These are phyloP conservation scores for Chamaecyparis obtusa DNA, from an alignment of 75 land plant species.

Conservation along the genomic window DNA sequence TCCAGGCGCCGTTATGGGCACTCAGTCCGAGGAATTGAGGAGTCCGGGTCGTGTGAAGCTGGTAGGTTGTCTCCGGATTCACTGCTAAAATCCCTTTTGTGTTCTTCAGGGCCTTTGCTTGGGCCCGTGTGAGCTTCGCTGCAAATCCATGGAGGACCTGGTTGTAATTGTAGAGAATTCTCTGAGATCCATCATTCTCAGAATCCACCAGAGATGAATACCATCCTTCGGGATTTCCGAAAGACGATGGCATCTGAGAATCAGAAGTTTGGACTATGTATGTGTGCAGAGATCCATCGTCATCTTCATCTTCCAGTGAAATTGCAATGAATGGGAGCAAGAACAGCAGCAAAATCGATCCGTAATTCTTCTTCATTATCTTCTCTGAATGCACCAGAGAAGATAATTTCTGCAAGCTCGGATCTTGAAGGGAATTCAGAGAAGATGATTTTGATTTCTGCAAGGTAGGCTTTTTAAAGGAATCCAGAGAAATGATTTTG, in stretches of 20 bases:
- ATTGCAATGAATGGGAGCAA: not conserved
- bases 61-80: conserved; percentile 27
- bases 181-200: not conserved
- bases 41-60: conserved; percentile 48
- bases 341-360: not conserved
- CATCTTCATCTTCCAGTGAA: not conserved
- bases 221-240: conserved; percentile 44
- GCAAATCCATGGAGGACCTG: conserved; percentile 78
- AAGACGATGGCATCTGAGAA: conserved; percentile 38
- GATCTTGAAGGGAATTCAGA: too few species aligned
- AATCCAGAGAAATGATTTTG: too few species aligned
- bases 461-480: too few species aligned
- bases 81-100: conserved; percentile 49
- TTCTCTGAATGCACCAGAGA: too few species aligned
- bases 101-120: conserved; percentile 45
- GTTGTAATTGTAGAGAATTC: conserved; percentile 57
- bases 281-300: conserved; percentile 7
- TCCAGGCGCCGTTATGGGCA: conserved; percentile 54
- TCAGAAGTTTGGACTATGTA: conserved; percentile 61
- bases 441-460: too few species aligned
- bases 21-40: conserved; percentile 46
- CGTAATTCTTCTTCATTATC: not conserved
- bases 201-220: conserved; percentile 46
- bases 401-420: too few species aligned
- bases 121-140: conserved; percentile 38